phyloP scores from a whole-genome alignment of 768 basidiomycete species.

The Coprinopsis cinerea region DNA sequence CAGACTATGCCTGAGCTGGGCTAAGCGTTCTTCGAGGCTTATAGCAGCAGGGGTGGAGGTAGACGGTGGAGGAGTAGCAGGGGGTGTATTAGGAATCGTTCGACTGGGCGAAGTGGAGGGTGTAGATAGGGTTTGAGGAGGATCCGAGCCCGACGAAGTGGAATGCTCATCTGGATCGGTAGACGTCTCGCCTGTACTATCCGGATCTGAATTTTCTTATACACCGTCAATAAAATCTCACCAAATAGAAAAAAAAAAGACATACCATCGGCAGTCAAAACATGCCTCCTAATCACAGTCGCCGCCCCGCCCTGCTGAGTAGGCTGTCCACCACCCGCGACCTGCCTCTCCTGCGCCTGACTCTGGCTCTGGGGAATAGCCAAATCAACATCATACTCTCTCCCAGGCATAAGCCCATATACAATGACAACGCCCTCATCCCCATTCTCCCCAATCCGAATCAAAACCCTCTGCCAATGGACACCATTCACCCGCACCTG shows the following conservation, averaged over 20 bases:
- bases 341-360: too few species aligned
- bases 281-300: conserved; percentile 42
- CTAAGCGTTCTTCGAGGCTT: conserved; percentile 61
- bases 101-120: conserved; percentile 35
- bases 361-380: conserved; percentile 60
- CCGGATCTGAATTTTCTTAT: conserved; percentile 24
- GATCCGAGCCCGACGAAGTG: conserved; percentile 28
- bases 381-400: conserved; percentile 88
- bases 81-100: conserved; percentile 23
- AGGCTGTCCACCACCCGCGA: too few species aligned
- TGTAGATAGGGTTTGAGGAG: conserved; percentile 22
- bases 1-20: conserved; percentile 65
- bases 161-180: conserved; percentile 31
- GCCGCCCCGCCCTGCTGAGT: conserved; percentile 35
- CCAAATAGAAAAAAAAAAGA: conserved; percentile 7
- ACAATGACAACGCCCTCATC: conserved; percentile 91
- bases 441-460: conserved; percentile 70
- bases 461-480: conserved; percentile 74
- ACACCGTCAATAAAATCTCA: conserved; percentile 8
- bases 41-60: conserved; percentile 24
- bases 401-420: conserved; percentile 81
- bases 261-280: conserved; percentile 57
- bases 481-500: conserved; percentile 76
- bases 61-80: conserved; percentile 3
- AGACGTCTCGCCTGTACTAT: conserved; percentile 20